Percentiles rank a stretch among this genome's conserved stretches.
phyloP scores from a whole-genome alignment of 2,329 filamentous ascomycete genomes.

The Xylariaceae sp. region DNA sequence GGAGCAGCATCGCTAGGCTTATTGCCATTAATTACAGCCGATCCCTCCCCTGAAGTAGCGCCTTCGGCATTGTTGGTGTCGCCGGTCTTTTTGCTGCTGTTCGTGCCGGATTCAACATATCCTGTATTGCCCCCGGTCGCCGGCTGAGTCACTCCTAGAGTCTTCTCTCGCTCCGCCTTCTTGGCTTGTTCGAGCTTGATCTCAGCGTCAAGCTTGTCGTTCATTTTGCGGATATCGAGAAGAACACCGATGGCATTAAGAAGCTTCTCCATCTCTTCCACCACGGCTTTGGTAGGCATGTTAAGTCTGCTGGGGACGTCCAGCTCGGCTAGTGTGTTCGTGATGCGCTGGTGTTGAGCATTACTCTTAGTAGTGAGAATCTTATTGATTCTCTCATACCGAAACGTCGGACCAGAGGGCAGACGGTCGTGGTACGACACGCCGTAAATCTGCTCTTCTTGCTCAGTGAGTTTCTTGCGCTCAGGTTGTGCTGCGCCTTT shows the following conservation, averaged over 20 bases:
- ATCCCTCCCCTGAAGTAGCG: not conserved
- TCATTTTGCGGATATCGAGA: slow-evolving; percentile 72
- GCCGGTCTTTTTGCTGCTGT: slow-evolving; percentile 12
- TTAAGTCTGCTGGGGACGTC: slow-evolving; percentile 70
- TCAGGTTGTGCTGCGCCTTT: slow-evolving; percentile 57
- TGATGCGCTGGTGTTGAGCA: slow-evolving; percentile 75
- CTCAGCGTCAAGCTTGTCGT: slow-evolving; percentile 76
- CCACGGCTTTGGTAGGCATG: slow-evolving; percentile 75
- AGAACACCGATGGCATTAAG: slow-evolving; percentile 68
- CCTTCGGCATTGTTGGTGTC: slow-evolving; percentile 1
- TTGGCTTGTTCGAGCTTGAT: slow-evolving; percentile 63
- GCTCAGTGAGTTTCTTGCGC: slow-evolving; percentile 70
- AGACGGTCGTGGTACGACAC: slow-evolving; percentile 85
- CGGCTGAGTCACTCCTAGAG: slow-evolving; percentile 22
- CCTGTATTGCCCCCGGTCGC: slow-evolving; percentile 13
- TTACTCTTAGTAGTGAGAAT: slow-evolving; percentile 76
- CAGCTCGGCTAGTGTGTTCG: slow-evolving; percentile 70
- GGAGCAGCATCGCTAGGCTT: slow-evolving; percentile 14
- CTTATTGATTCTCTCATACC: slow-evolving; percentile 80
- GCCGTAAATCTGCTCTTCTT: slow-evolving; percentile 80
- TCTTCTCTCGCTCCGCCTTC: slow-evolving; percentile 55
- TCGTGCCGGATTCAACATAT: slow-evolving; percentile 16
- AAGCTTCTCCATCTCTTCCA: slow-evolving; percentile 71
- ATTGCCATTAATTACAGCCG: not conserved
- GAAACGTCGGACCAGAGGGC: slow-evolving; percentile 84